These are phyloP conservation scores for Colletotrichum acutatum DNA, from an alignment of 2,329 filamentous ascomycete species.

Conservation along the genomic window DNA sequence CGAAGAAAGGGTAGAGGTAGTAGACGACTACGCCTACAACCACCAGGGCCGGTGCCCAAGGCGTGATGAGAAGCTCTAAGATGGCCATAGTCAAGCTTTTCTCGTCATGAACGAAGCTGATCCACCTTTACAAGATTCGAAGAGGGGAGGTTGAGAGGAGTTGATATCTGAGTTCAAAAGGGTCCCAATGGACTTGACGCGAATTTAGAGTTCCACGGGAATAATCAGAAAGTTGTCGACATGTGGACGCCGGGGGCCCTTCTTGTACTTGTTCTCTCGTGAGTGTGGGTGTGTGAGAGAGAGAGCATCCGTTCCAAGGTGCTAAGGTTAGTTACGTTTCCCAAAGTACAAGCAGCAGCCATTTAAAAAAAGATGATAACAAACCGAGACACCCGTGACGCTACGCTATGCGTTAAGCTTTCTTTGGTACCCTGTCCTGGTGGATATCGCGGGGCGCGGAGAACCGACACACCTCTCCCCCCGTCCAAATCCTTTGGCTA, in stretches of 20 bases:
- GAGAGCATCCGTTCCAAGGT: too few species aligned
- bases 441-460: constrained; percentile 26
- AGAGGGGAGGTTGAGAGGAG: neutral
- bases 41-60: constrained; percentile 29
- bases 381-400: constrained; percentile 10
- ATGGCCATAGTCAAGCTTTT: constrained; percentile 21
- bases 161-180: neutral
- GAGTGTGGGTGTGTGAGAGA: neutral
- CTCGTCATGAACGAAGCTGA: neutral
- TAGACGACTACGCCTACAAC: constrained; percentile 18
- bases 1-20: constrained; percentile 65
- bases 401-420: constrained; percentile 15
- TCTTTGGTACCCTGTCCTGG: constrained; percentile 4
- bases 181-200: too few species aligned
- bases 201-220: constrained; percentile 7
- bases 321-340: neutral
- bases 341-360: neutral
- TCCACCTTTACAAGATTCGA: neutral
- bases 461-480: neutral
- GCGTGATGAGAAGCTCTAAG: constrained; percentile 23
- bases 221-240: neutral
- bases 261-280: constrained; percentile 8
- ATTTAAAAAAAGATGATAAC: neutral
- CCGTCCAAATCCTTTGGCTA: neutral
- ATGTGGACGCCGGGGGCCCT: neutral